Base-by-base conservation (phyloP, 1,284 basidiomycete species). In the Rhodofomes roseus region DNA sequence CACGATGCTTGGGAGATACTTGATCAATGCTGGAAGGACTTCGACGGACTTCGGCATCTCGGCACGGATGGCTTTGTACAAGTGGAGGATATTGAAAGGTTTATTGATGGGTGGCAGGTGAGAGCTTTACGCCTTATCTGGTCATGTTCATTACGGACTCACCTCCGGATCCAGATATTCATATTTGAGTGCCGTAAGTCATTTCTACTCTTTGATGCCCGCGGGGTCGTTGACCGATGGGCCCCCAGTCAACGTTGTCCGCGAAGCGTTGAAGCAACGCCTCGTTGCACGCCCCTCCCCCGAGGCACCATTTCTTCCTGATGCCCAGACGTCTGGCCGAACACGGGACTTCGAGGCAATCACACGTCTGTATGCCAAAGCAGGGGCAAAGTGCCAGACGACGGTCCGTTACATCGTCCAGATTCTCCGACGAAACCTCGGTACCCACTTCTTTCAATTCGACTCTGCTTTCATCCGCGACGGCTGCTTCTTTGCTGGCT, bases 381-480 rank as follows among this genome's bases (percentile, higher is more conserved):
- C 79, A 65, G 72, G 84, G 75, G 61, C 80, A 18, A 81, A 83
- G 62, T 87, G 83, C 58, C 71, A 78, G 62, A 76, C 79, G 56
- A 74, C 81, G 37, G 75, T 80, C 31, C 74, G 73, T 27, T 77
- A 80, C 31, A 81, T 93, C 20, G 79, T 90, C 46, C 71, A 76
- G 54, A 84, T 89, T 65, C 75, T 93, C 56, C 82, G 84, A 62
- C 78, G 77, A 22, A 85, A 89, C 67, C 72, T 88, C 20, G 77
- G 73, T 70, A 66, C 76, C 60, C 64, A 79, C 56, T 83, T 95
- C 65, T 93, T 95, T 70, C 82, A 82, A 64, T 94, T 88, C 79
- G 93, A 95, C 68, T 84, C 91, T 0, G 87, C 89, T 23, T 79
- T 94, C 4, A 86, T 93, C 44, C 83, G 90, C 23, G 90, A 92